Conservation (phyloP, 75 land plant genomes). For the Sequoia sempervirens region DNA sequence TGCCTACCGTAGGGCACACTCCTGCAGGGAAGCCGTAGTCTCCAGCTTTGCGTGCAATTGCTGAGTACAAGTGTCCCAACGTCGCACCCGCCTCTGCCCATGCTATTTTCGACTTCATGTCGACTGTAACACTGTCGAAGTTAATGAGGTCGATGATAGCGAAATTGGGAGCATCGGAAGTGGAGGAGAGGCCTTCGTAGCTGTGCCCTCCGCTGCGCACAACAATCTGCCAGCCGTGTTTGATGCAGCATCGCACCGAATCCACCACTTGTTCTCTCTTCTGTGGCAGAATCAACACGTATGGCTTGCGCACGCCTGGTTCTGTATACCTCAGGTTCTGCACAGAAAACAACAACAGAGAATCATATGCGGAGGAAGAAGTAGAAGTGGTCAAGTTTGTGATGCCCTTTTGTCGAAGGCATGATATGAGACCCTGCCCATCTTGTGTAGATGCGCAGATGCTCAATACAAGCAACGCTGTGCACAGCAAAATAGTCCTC, state of each 20-base stretch:
- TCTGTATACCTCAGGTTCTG: background rate
- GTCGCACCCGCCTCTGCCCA: constrained; percentile 37
- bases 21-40: background rate
- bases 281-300: too few species aligned
- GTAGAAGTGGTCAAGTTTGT: too few species aligned
- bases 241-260: too few species aligned
- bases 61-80: constrained; percentile 10
- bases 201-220: too few species aligned
- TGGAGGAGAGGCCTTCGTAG: too few species aligned
- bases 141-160: constrained; percentile 24
- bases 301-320: background rate
- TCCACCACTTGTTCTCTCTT: too few species aligned
- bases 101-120: constrained; percentile 12
- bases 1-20: too few species aligned
- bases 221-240: too few species aligned
- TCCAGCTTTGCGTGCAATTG: background rate
- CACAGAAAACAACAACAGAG: background rate
- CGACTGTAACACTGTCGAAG: constrained; percentile 19
- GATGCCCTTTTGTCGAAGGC: too few species aligned
- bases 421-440: background rate
- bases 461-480: background rate
- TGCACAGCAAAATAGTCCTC: background rate
- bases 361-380: too few species aligned
- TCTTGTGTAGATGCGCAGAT: background rate
- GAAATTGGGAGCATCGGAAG: too few species aligned